Base-by-base conservation (phyloP, 768 basidiomycete species). In the Serendipita vermifera region DNA sequence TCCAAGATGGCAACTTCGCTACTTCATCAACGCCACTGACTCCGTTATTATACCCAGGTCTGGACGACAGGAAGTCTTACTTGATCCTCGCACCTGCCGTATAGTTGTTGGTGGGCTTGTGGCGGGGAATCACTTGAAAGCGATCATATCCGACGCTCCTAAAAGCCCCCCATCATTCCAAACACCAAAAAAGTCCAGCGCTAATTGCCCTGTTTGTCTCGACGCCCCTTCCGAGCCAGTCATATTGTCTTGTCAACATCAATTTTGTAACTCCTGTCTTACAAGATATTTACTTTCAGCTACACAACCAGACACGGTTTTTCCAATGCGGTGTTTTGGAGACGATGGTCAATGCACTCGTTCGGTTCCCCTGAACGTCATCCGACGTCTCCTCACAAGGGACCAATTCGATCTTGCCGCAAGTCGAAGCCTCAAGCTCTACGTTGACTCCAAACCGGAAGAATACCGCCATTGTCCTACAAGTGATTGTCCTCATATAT, bases 41-140 rank as follows among this genome's bases (percentile, higher is more conserved):
- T 15, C 15, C 27, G 20, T 26, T 15, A 9, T 51, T 15, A 29
- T 7, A 6, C 46, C 46, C 5, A 29, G n/a, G n/a, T 51, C 31
- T 51, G 46, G 46, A 29, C 46, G 31, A 29, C n/a, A 20, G 46
- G 31, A 51, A 26, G 46, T 51, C 46, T 51, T 20, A 29, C n/a
- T 51, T 7, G 46, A 51, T 51, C 7, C 11, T 4, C 22, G 9
- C n/a, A 29, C 46, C 7, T 51, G 46, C 31, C 17, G 27, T n/a
- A 9, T 51, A 4, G n/a, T 29, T n/a, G 46, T 51, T 29, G n/a
- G n/a, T n/a, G n/a, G n/a, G n/a, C n/a, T n/a, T n/a, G n/a, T n/a
- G n/a, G n/a, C n/a, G n/a, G n/a, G n/a, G n/a, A n/a, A n/a, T n/a
- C n/a, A n/a, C n/a, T n/a, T n/a, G n/a, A n/a, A n/a, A n/a, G n/a